Evolutionary conservation across 2,329 filamentous ascomycete genomes (phyloP).

Genomic region (Penicillium sp.): DNA sequence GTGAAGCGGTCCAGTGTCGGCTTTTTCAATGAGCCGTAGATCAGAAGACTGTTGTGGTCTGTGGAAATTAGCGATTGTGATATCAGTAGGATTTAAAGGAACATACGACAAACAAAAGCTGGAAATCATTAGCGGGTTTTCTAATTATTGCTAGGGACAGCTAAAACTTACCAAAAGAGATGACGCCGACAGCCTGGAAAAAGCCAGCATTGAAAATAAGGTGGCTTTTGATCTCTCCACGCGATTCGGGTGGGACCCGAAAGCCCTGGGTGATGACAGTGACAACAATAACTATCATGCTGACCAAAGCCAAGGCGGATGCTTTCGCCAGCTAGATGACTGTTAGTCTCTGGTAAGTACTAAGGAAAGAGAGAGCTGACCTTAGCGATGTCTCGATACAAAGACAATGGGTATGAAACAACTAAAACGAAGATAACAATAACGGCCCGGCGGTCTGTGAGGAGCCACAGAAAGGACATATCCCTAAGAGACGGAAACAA

Average conservation of each 20-base stretch:
- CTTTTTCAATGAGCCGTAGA: constrained; percentile 88
- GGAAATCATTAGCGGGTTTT: constrained; percentile 26
- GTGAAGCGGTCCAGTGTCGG: constrained; percentile 94
- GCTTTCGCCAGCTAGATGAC: constrained; percentile 73
- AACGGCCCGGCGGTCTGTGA: constrained; percentile 71
- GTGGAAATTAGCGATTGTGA: constrained; percentile 15
- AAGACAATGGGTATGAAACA: constrained; percentile 78
- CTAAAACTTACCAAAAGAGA: constrained; percentile 70
- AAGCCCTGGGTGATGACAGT: constrained; percentile 80
- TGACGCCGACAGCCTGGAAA: constrained; percentile 93
- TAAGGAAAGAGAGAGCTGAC: constrained; percentile 40
- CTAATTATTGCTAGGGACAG: neutral
- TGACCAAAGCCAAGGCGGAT: constrained; percentile 81
- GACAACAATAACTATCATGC: constrained; percentile 81
- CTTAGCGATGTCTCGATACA: constrained; percentile 97
- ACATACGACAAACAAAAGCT: constrained; percentile 60
- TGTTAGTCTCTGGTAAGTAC: constrained; percentile 24
- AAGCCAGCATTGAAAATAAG: constrained; percentile 77
- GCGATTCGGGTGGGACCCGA: constrained; percentile 60
- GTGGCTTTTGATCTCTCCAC: constrained; percentile 61
- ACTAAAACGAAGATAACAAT: constrained; percentile 82
- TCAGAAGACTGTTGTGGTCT: constrained; percentile 92
- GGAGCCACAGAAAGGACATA: constrained; percentile 68
- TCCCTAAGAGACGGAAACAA: constrained; percentile 67
- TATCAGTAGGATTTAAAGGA: neutral